Percentiles rank a stretch among this genome's conserved stretches.
These are phyloP conservation scores for Coniophora puteana DNA, from an alignment of 1,284 basidiomycete genomes.

Conservation along the genomic window DNA sequence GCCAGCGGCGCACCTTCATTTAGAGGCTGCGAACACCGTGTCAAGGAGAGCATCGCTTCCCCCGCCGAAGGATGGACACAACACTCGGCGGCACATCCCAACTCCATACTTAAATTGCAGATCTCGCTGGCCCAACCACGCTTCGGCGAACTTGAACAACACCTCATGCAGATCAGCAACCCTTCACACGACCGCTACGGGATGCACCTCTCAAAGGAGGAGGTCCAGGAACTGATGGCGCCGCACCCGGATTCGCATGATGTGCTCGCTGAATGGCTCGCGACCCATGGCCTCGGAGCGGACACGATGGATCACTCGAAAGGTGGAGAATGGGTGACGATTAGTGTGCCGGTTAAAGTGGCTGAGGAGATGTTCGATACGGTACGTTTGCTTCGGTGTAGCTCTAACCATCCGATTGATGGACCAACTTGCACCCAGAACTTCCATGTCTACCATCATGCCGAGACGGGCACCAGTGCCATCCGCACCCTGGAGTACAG, in stretches of 20 bases:
- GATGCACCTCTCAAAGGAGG: constrained; percentile 58
- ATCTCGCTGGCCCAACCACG: constrained; percentile 67
- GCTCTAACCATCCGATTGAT: not conserved
- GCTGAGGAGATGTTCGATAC: constrained; percentile 71
- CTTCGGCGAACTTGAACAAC: constrained; percentile 53
- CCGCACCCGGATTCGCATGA: constrained; percentile 52
- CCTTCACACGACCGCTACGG: constrained; percentile 64
- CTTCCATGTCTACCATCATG: constrained; percentile 61
- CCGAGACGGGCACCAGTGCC: constrained; percentile 44
- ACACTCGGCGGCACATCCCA: constrained; percentile 38
- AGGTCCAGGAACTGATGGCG: constrained; percentile 56
- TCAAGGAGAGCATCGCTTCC: constrained; percentile 38
- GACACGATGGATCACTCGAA: constrained; percentile 48
- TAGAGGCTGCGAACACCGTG: constrained; percentile 9
- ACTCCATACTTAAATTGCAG: constrained; percentile 51
- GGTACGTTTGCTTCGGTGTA: constrained; percentile 33
- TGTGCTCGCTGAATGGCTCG: constrained; percentile 62
- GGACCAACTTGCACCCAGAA: constrained; percentile 33
- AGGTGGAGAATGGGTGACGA: constrained; percentile 65
- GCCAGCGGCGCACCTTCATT: constrained; percentile 4
- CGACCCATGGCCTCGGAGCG: constrained; percentile 47
- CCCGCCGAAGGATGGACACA: constrained; percentile 52
- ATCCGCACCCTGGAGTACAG: constrained; percentile 69
- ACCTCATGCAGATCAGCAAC: constrained; percentile 66
- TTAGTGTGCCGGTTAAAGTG: constrained; percentile 53